Base-by-base conservation (phyloP, 2,329 filamentous ascomycete genomes). In the Ophiobolus disseminans region DNA sequence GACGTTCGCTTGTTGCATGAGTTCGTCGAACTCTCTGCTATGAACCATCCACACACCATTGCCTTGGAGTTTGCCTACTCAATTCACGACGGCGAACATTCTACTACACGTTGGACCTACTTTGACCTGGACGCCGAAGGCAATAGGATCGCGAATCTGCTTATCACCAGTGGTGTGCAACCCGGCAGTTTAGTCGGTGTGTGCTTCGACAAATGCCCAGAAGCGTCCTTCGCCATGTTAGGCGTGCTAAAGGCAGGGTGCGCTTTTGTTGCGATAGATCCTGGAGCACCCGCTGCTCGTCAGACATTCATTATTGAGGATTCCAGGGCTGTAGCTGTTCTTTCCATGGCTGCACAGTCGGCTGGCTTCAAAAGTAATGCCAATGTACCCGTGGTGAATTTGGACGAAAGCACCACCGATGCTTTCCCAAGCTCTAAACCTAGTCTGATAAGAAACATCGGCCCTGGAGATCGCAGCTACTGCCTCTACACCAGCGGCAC, bases 401-500 rank as follows among this genome's bases (percentile, higher is more conserved):
- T 83, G 9, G 79, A 82, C 55, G 66, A 76, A 44, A 46, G 67
- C 11, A 58, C 65, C 21, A 60, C 70, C 5, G 73, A 70, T 8
- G 52, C 49, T 34, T 11, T 79, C 71, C 49, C 73, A 52, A 8
- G 63, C 45, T 14, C 67, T 75, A 42, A 69, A 14, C 73, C 71
- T 17, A 40, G 34, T 20, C 52, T 68, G 10, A 40, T 54, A 22
- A 53, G 51, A 21, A 30, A 45, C 5, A 66, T 73, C 46, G 57
- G 68, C 1, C 72, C 82, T 4, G 76, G 81, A 17, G 82, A 86
- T 56, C 84, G 85, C 0, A 91, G 87, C 59, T 96, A 95, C 67
- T 93, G 90, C 49, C 78, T 96, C 1, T 96, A 95, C 69, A 96
- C 91, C 0, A 93, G 89, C 3, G 90, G 91, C 3, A 95, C 91